Percentiles rank a stretch among this genome's conserved stretches.
Conservation (phyloP, 139 green algal genomes). For the Chlamydomonas incerta region DNA sequence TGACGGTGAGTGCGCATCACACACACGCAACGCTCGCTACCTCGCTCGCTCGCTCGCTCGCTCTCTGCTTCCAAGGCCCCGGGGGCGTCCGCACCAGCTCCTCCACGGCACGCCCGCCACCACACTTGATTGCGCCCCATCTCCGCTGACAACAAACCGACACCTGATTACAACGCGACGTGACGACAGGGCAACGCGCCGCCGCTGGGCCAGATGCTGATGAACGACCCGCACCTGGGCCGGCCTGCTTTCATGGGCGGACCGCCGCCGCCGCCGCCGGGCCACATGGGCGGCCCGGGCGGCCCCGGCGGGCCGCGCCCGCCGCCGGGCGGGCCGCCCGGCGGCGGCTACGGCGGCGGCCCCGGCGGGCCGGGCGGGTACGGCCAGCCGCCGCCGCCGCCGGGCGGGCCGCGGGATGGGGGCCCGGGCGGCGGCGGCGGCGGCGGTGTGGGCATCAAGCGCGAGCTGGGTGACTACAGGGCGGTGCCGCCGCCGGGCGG, state of each 20-base stretch:
- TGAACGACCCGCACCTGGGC: neutral
- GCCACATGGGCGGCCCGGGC: constrained; percentile 8
- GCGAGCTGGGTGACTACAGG: neutral
- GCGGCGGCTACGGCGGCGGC: too few species aligned
- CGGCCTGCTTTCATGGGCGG: neutral
- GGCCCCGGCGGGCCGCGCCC: neutral
- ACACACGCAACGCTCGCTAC: too few species aligned
- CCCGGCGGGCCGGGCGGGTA: neutral
- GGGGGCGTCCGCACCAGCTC: neutral
- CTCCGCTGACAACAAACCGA: neutral
- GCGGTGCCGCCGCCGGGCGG: too few species aligned
- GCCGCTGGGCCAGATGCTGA: constrained; percentile 15
- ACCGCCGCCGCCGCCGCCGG: neutral
- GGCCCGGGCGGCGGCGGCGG: too few species aligned
- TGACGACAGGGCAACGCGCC: constrained; percentile 38
- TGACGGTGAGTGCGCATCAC: too few species aligned
- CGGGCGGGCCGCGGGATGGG: neutral
- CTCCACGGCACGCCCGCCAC: neutral
- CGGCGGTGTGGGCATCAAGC: neutral
- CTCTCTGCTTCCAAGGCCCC: too few species aligned
- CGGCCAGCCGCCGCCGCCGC: neutral
- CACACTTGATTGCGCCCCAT: neutral
- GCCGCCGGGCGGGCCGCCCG: neutral
- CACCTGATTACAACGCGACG: too few species aligned
- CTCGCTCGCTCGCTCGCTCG: too few species aligned